Evolutionary conservation across 768 basidiomycete species (phyloP).

Genomic region (Rhodotorula diobovata): DNA sequence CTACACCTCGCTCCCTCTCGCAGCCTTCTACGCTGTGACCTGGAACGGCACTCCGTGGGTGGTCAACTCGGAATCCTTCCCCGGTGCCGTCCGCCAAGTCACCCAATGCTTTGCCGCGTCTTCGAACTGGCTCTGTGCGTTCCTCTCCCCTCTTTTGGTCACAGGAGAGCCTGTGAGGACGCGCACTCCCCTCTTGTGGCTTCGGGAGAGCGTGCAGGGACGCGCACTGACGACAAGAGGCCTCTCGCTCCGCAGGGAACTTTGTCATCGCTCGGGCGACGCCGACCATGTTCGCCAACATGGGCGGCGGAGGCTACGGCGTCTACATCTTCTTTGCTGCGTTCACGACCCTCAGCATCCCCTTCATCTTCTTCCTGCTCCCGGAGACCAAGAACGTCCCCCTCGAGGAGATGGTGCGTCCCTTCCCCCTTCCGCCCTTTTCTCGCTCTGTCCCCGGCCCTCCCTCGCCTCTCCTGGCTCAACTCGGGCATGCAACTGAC

Average conservation of each 20-base stretch:
- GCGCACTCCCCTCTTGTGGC: no score
- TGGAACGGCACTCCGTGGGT: conserved; percentile 56
- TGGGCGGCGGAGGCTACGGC: conserved; percentile 44
- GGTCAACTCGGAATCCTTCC: conserved; percentile 51
- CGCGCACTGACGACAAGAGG: no score
- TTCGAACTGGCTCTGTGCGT: conserved; percentile 36
- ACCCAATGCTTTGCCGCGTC: conserved; percentile 42
- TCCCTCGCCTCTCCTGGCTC: background rate
- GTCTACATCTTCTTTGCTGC: conserved; percentile 41
- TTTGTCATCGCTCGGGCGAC: conserved; percentile 46
- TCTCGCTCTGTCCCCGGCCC: no score
- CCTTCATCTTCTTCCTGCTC: conserved; percentile 53
- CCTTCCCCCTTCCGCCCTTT: background rate
- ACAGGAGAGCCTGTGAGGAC: no score
- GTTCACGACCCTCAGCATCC: conserved; percentile 46
- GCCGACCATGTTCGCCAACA: conserved; percentile 45
- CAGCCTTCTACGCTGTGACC: conserved; percentile 47
- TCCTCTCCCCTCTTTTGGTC: conserved; percentile 11
- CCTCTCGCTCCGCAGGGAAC: conserved; percentile 11
- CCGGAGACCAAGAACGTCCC: conserved; percentile 52
- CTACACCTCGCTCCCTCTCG: background rate
- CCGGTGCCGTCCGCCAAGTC: conserved; percentile 42
- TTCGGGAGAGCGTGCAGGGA: no score
- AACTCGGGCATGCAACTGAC: background rate
- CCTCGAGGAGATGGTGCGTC: conserved; percentile 52